These are phyloP conservation scores for Dipteronia sinensis DNA, from an alignment of 345 rosid species.

Conservation along the genomic window DNA sequence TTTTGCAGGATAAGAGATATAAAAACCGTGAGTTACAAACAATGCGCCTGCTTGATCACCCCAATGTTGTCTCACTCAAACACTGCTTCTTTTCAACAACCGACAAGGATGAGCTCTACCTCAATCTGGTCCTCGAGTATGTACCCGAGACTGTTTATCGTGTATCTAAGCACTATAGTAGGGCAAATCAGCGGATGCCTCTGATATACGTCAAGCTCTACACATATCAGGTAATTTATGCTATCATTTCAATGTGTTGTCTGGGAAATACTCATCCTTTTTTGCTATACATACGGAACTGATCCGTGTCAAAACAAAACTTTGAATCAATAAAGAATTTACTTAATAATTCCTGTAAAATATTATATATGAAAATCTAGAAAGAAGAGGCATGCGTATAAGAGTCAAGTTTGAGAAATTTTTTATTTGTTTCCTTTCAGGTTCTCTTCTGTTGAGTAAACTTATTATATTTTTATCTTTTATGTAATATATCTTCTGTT, in stretches of 20 bases:
- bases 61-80: conserved; percentile 28
- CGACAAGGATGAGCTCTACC: conserved; percentile 27
- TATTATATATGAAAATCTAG: not conserved
- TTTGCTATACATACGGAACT: too few species aligned
- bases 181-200: conserved; percentile 30
- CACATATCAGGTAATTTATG: conserved; percentile 24
- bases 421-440: not conserved
- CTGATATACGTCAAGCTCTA: conserved; percentile 26
- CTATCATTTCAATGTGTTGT: not conserved
- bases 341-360: not conserved
- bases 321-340: not conserved
- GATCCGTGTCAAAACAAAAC: not conserved
- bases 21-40: conserved; percentile 28
- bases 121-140: conserved; percentile 26
- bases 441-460: not conserved
- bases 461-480: not conserved
- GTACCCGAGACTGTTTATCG: conserved; percentile 32
- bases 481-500: not conserved
- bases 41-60: conserved; percentile 33
- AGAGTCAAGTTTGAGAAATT: not conserved
- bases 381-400: not conserved
- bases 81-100: conserved; percentile 29
- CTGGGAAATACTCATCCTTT: not conserved
- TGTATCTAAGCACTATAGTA: conserved; percentile 25
- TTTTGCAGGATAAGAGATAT: conserved; percentile 30